phyloP scores from a whole-genome alignment of 352 stramenopile species.

The Phytophthora ramorum region DNA sequence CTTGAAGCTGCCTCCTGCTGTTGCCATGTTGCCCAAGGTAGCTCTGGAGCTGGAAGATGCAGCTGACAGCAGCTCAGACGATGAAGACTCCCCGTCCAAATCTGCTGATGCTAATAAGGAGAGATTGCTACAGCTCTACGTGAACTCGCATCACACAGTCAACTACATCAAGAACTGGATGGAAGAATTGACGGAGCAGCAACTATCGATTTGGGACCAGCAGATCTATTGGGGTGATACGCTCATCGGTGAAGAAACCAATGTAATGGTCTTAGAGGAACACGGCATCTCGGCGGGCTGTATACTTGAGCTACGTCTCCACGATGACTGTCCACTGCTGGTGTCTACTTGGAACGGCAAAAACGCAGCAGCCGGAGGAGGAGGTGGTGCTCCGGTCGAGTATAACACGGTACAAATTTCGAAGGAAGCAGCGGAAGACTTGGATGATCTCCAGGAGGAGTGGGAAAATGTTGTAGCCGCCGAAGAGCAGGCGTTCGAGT shows the following conservation, averaged over 20 bases:
- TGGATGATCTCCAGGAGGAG: constrained; percentile 77
- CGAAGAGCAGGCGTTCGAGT: constrained; percentile 67
- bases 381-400: constrained; percentile 39
- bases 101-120: constrained; percentile 10
- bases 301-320: constrained; percentile 70
- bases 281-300: constrained; percentile 76
- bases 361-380: constrained; percentile 43
- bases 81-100: constrained; percentile 28
- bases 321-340: constrained; percentile 77
- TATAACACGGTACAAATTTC: constrained; percentile 88
- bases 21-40: constrained; percentile 70
- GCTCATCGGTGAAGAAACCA: constrained; percentile 72
- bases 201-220: constrained; percentile 84
- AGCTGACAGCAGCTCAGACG: constrained; percentile 32
- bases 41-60: constrained; percentile 76
- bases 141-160: constrained; percentile 69
- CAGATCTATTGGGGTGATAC: constrained; percentile 84
- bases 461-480: constrained; percentile 61
- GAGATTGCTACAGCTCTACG: constrained; percentile 63
- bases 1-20: constrained; percentile 62
- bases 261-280: constrained; percentile 78
- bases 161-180: constrained; percentile 89
- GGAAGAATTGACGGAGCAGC: constrained; percentile 81
- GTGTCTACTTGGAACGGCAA: constrained; percentile 73
- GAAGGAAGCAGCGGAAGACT: constrained; percentile 81